Conservation (phyloP, 2,329 filamentous ascomycete genomes). For the Pestalotiopsis sp. region DNA sequence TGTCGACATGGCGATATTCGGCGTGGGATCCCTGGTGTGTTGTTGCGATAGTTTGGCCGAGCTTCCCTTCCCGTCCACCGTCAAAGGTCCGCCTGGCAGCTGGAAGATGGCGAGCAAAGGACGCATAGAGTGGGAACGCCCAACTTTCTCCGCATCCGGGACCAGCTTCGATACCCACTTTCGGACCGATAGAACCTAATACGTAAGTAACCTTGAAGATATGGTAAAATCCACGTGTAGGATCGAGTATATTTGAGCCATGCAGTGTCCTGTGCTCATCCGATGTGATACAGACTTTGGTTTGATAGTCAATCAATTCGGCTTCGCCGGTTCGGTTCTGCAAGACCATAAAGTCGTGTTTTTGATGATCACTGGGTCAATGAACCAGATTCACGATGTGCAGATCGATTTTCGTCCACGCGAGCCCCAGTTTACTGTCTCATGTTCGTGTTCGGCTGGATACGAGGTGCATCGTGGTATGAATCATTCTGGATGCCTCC, state of each 20-base stretch:
- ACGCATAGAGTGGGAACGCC: background rate
- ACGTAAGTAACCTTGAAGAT: background rate
- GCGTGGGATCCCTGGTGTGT: background rate
- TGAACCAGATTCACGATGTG: background rate
- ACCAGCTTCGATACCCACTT: constrained; percentile 2
- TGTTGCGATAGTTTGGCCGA: background rate
- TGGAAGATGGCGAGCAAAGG: background rate
- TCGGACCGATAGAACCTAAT: background rate
- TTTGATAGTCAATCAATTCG: background rate
- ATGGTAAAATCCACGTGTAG: background rate
- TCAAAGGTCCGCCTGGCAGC: background rate
- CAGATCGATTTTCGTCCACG: background rate
- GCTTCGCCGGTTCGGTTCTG: background rate
- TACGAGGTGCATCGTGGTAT: background rate
- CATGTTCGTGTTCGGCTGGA: background rate
- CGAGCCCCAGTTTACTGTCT: background rate
- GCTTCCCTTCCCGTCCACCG: background rate
- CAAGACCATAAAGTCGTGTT: background rate
- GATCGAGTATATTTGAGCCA: background rate
- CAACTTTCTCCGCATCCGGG: constrained; percentile 2
- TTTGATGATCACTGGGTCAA: background rate
- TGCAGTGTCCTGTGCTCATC: background rate
- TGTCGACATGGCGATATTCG: constrained; percentile 15
- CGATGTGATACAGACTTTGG: background rate
- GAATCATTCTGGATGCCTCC: too few species aligned